Conservation (phyloP, 2,329 filamentous ascomycete genomes). For the Aspergillus fijiensis region DNA sequence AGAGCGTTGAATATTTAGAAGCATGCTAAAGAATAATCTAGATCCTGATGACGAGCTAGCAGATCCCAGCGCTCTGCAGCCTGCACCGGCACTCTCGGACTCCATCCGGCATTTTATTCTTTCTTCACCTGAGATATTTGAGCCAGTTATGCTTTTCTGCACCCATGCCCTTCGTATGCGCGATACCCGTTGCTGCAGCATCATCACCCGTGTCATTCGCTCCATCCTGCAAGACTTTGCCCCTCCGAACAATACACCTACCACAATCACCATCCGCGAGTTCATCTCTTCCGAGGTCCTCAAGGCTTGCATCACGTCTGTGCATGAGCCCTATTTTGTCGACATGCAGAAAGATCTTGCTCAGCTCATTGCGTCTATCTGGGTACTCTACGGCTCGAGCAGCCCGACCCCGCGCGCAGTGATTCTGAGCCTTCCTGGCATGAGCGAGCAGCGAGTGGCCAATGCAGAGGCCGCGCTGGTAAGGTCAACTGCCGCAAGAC, state of each 20-base stretch:
- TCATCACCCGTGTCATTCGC: conserved; percentile 82
- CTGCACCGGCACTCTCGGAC: conserved; percentile 51
- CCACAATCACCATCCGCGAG: conserved; percentile 71
- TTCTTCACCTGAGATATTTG: conserved; percentile 72
- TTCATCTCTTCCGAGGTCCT: conserved; percentile 88
- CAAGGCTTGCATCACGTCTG: conserved; percentile 81
- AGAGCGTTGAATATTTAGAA: not conserved
- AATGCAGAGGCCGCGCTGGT: conserved; percentile 60
- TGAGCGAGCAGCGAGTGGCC: conserved; percentile 68
- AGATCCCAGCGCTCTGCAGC: conserved; percentile 35
- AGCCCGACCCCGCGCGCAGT: conserved; percentile 72
- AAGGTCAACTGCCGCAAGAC: conserved; percentile 60
- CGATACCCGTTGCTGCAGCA: conserved; percentile 82
- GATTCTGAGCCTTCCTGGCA: conserved; percentile 75
- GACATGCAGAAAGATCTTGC: conserved; percentile 93
- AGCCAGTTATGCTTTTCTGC: conserved; percentile 87
- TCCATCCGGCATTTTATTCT: conserved; percentile 79
- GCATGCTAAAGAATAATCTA: conserved; percentile 21
- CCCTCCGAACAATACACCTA: conserved; percentile 45
- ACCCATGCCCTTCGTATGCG: conserved; percentile 86
- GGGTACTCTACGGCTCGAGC: conserved; percentile 69
- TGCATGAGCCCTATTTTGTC: conserved; percentile 95
- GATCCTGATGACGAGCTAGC: conserved; percentile 37
- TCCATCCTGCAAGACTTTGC: conserved; percentile 79
- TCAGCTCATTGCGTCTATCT: conserved; percentile 79